Conservation (phyloP, 257 asterid species). For the Solanum etuberosum region DNA sequence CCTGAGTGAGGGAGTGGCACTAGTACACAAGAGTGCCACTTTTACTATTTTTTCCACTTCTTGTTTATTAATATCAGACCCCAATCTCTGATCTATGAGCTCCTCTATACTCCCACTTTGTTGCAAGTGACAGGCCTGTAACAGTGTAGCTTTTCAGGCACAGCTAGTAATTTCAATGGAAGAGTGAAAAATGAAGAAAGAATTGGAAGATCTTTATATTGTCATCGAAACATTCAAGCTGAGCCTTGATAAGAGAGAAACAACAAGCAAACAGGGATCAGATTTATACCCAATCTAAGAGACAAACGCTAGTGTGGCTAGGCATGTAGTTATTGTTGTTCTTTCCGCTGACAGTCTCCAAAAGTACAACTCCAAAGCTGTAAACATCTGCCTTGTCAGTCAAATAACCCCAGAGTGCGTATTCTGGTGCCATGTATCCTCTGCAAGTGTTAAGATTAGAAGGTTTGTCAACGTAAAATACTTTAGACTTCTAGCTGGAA, state of each 20-base stretch:
- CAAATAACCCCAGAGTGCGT: slow-evolving; percentile 28
- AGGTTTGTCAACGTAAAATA: neutral
- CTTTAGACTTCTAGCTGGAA: neutral
- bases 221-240: neutral
- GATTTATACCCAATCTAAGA: slow-evolving; percentile 20
- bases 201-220: no score
- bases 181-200: neutral
- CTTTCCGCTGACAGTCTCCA: slow-evolving; percentile 26
- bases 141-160: neutral
- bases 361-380: slow-evolving; percentile 26
- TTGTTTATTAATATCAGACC: slow-evolving; percentile 17
- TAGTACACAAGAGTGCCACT: slow-evolving; percentile 64
- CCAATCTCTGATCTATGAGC: slow-evolving; percentile 45
- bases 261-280: neutral
- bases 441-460: slow-evolving; percentile 5
- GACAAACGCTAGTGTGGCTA: neutral
- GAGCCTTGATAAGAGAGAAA: neutral
- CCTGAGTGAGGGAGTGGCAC: slow-evolving; percentile 61
- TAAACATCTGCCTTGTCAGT: slow-evolving; percentile 30
- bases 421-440: slow-evolving; percentile 39
- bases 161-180: neutral
- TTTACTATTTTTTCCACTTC: slow-evolving; percentile 55
- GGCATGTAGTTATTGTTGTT: slow-evolving; percentile 11
- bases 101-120: slow-evolving; percentile 41
- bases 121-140: slow-evolving; percentile 68